These are phyloP conservation scores for Nephelium lappaceum DNA, from an alignment of 345 rosid genomes.

Conservation along the genomic window DNA sequence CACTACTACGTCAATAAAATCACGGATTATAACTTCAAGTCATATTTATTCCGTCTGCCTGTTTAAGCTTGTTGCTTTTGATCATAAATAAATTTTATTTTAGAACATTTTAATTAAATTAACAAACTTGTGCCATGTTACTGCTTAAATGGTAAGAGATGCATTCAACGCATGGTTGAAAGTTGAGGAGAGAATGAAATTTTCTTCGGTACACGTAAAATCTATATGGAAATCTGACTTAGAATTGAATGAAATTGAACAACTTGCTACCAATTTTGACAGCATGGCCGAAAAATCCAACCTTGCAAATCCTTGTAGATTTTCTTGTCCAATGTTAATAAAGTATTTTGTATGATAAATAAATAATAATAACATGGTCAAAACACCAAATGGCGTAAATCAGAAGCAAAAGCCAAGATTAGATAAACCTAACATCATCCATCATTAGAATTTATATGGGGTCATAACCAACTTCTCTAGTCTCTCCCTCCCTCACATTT, in stretches of 20 bases:
- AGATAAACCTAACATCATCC: slow-evolving; percentile 32
- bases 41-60: no score
- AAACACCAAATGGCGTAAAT: slow-evolving; percentile 14
- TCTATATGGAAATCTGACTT: no score
- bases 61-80: no score
- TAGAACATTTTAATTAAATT: no score
- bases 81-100: no score
- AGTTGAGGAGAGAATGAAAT: neutral
- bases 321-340: neutral
- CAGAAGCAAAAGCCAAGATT: slow-evolving; percentile 27
- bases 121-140: no score
- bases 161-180: no score
- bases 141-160: no score
- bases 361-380: neutral
- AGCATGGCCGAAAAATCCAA: neutral
- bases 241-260: no score
- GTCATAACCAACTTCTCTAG: slow-evolving; percentile 22
- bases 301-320: neutral
- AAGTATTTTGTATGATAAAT: neutral
- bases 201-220: no score
- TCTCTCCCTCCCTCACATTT: neutral
- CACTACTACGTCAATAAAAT: no score
- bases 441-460: neutral
- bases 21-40: no score
- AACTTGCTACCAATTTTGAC: neutral